Evolutionary conservation across 225 moss, liverwort and hornwort species (phyloP).

Genomic region (Thuidium tamariscinum): DNA sequence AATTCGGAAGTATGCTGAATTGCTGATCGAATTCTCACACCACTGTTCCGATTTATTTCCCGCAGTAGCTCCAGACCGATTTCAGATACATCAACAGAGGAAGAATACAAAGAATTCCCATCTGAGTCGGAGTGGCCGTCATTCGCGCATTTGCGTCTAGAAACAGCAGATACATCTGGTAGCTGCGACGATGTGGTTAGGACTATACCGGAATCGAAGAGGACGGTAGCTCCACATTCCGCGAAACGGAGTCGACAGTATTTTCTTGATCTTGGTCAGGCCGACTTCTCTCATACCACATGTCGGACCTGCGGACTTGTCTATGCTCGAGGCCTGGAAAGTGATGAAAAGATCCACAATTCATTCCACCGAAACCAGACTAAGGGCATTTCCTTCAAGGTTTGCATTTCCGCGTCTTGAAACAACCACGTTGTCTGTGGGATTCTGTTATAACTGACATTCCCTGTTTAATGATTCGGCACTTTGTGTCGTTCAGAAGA

Average conservation of each 20-base stretch:
- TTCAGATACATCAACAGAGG: background rate
- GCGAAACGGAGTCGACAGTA: constrained; percentile 54
- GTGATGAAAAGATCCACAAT: constrained; percentile 75
- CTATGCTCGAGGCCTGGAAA: constrained; percentile 72
- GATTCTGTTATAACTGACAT: background rate
- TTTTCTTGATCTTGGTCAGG: constrained; percentile 88
- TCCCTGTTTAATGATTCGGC: background rate
- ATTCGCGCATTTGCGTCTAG: background rate
- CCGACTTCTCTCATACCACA: constrained; percentile 78
- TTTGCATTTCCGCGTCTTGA: background rate
- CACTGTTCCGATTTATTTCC: background rate
- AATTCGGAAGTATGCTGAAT: background rate
- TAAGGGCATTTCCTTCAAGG: constrained; percentile 76
- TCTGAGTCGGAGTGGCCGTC: background rate
- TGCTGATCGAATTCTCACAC: background rate
- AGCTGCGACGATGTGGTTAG: background rate
- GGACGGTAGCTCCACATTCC: constrained; percentile 22
- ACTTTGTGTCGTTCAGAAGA: background rate
- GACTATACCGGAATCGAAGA: constrained; percentile 21
- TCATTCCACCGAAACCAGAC: constrained; percentile 58
- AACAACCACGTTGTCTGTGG: background rate
- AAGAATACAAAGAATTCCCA: background rate
- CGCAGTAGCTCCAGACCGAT: background rate
- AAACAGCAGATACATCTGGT: background rate
- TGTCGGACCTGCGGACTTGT: constrained; percentile 73